Evolutionary conservation across 495 filamentous ascomycete species (phyloP).

Genomic region (Jackrogersella multiformis): DNA sequence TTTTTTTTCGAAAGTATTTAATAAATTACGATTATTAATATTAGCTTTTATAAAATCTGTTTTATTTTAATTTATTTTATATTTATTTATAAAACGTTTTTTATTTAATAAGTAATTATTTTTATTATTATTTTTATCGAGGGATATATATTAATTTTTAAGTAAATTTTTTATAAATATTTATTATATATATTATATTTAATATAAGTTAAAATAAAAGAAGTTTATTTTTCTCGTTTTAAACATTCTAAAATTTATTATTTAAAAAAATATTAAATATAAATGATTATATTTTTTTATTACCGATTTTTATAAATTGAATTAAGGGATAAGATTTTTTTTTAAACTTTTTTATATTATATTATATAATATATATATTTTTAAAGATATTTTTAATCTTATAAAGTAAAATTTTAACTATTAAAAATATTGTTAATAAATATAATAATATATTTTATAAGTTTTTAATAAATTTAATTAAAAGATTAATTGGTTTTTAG

Average conservation of each 20-base stretch:
- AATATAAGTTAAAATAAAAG: background rate
- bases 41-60: background rate
- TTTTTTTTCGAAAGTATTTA: background rate
- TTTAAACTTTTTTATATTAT: background rate
- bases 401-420: too few relatives aligned
- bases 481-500: background rate
- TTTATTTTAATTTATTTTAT: background rate
- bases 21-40: background rate
- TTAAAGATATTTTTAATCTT: too few relatives aligned
- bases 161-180: background rate
- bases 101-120: background rate
- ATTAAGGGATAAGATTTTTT: background rate
- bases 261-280: background rate
- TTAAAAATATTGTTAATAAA: background rate
- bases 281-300: slow-evolving; percentile 2
- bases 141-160: background rate
- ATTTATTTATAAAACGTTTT: background rate
- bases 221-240: background rate
- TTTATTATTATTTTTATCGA: background rate
- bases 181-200: background rate
- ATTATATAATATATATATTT: background rate
- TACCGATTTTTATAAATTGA: background rate
- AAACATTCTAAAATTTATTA: background rate
- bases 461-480: too few relatives aligned
- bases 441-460: background rate